These are phyloP conservation scores for Fusarium beomiforme DNA, from an alignment of 2,329 filamentous ascomycete species.

Conservation along the genomic window DNA sequence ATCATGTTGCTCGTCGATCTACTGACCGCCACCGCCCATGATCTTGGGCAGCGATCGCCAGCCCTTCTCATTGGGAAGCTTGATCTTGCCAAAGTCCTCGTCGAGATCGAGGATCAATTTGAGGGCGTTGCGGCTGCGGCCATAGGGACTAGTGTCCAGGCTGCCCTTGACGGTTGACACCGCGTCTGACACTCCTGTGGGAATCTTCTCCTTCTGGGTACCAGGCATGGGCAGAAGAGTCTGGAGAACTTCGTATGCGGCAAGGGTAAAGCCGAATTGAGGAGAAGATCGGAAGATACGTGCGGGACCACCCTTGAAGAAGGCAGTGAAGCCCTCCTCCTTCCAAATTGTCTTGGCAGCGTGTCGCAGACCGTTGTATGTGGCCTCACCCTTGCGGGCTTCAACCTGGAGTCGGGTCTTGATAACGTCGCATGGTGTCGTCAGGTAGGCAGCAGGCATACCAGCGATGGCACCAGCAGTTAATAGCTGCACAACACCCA, in stretches of 20 bases:
- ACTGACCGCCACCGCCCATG: slow-evolving; percentile 55
- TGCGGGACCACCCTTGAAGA: slow-evolving; percentile 98
- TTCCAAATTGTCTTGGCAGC: slow-evolving; percentile 83
- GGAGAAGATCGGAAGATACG: slow-evolving; percentile 95
- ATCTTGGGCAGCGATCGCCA: slow-evolving; percentile 64
- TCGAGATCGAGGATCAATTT: slow-evolving; percentile 97
- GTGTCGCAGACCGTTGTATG: slow-evolving; percentile 88
- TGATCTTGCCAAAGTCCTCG: slow-evolving; percentile 86
- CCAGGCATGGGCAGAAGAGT: slow-evolving; percentile 79
- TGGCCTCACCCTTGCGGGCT: slow-evolving; percentile 91
- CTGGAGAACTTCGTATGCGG: slow-evolving; percentile 93
- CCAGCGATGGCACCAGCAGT: slow-evolving; percentile 94
- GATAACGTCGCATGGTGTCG: slow-evolving; percentile 98
- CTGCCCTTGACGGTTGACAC: slow-evolving; percentile 56
- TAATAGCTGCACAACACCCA: slow-evolving; percentile 89
- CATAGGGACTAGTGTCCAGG: slow-evolving; percentile 60
- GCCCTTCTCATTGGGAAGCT: slow-evolving; percentile 63
- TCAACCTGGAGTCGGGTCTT: slow-evolving; percentile 98
- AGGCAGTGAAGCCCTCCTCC: slow-evolving; percentile 94
- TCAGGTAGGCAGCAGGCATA: slow-evolving; percentile 93
- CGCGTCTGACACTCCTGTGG: slow-evolving; percentile 70
- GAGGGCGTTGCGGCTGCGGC: slow-evolving; percentile 83
- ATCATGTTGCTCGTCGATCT: slow-evolving; percentile 11
- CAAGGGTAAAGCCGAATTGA: slow-evolving; percentile 97
- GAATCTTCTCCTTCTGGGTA: slow-evolving; percentile 61